phyloP scores from a whole-genome alignment of 1,284 basidiomycete species.

The Wolfiporia cocos region DNA sequence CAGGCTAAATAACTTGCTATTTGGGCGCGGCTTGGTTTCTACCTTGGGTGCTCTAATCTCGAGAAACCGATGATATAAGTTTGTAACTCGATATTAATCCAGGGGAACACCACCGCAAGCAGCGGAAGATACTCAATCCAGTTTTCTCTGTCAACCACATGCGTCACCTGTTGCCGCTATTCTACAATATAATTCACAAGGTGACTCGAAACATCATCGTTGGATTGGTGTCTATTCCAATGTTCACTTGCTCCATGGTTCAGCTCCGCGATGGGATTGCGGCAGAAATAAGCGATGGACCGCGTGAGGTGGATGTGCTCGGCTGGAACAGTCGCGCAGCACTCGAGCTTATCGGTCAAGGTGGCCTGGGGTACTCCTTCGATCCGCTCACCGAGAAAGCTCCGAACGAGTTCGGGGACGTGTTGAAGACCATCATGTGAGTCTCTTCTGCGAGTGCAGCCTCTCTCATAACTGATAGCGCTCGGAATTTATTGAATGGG shows the following conservation, averaged over 20 bases:
- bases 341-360: slow-evolving; percentile 31
- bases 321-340: slow-evolving; percentile 27
- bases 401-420: slow-evolving; percentile 18
- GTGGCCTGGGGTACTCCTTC: slow-evolving; percentile 30
- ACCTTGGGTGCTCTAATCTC: not conserved
- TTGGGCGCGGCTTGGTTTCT: not conserved
- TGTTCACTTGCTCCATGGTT: too few species aligned
- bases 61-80: too few species aligned
- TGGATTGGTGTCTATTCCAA: not conserved
- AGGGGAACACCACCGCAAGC: too few species aligned
- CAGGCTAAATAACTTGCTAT: not conserved
- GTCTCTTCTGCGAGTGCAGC: slow-evolving; percentile 7
- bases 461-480: not conserved
- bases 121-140: too few species aligned
- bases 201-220: not conserved
- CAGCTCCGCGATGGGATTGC: slow-evolving; percentile 17
- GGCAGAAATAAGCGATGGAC: slow-evolving; percentile 9
- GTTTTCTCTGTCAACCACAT: too few species aligned
- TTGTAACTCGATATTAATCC: not conserved
- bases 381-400: slow-evolving; percentile 21
- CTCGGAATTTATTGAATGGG: not conserved
- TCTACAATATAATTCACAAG: too few species aligned
- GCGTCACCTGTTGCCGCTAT: too few species aligned
- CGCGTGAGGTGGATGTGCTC: slow-evolving; percentile 23
- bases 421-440: too few species aligned